Conservation (phyloP, 1,284 basidiomycete genomes). For the Xanthoconium separans region DNA sequence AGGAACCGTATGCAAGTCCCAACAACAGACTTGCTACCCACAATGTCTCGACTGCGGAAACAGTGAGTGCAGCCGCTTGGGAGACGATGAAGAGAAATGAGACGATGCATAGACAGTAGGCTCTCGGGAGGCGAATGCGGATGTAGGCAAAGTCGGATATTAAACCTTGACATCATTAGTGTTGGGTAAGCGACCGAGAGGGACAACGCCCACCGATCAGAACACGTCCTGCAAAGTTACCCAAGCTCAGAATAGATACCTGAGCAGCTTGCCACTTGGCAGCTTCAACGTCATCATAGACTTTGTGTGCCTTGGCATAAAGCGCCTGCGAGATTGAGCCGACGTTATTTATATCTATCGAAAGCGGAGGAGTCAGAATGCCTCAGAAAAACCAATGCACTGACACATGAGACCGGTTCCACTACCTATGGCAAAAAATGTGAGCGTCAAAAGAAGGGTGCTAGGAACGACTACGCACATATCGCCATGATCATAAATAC, state of each 20-base stretch:
- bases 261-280: conserved; percentile 81
- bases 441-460: background rate
- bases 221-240: conserved; percentile 83
- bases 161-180: conserved; percentile 44
- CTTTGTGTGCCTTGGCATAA: conserved; percentile 62
- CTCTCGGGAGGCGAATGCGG: conserved; percentile 59
- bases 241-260: conserved; percentile 82
- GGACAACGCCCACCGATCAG: conserved; percentile 55
- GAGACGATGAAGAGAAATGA: conserved; percentile 68
- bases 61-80: conserved; percentile 57
- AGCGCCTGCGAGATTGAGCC: conserved; percentile 90
- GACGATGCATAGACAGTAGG: conserved; percentile 70
- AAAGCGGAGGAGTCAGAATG: background rate
- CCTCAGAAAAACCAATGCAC: conserved; percentile 23
- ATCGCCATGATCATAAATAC: conserved; percentile 70
- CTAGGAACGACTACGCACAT: conserved; percentile 44
- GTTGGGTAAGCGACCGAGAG: background rate
- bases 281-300: conserved; percentile 66
- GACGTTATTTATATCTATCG: conserved; percentile 88
- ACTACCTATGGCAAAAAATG: conserved; percentile 51
- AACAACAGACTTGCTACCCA: conserved; percentile 77
- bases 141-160: conserved; percentile 72
- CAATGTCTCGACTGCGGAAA: conserved; percentile 61
- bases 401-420: conserved; percentile 89
- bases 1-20: conserved; percentile 74